Conservation (phyloP, 164 flowering plant genomes). For the Macadamia tetraphylla region DNA sequence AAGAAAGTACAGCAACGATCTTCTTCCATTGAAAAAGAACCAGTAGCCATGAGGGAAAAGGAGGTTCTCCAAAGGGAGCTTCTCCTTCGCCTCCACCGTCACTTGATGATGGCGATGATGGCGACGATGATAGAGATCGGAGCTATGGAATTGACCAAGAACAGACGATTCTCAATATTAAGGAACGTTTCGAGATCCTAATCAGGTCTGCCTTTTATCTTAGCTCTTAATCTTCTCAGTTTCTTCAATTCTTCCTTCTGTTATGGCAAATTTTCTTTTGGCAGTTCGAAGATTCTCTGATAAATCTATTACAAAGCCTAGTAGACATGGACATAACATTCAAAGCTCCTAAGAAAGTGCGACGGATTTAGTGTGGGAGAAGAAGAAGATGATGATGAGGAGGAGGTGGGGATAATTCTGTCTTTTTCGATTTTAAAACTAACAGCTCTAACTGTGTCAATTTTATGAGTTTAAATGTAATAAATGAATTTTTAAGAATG, state of each 20-base stretch:
- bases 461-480: too few species aligned
- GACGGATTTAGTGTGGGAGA: too few species aligned
- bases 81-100: constrained; percentile 37
- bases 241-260: too few species aligned
- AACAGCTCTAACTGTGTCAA: too few species aligned
- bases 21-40: neutral
- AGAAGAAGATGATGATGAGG: too few species aligned
- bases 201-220: constrained; percentile 45
- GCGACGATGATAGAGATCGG: constrained; percentile 18
- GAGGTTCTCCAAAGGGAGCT: neutral
- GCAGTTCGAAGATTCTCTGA: too few species aligned
- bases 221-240: neutral
- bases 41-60: neutral
- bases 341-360: constrained; percentile 52
- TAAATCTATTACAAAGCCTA: too few species aligned
- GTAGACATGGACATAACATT: constrained; percentile 54
- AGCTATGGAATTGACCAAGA: constrained; percentile 44
- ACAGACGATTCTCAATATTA: constrained; percentile 57
- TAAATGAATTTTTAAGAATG: too few species aligned
- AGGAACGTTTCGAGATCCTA: constrained; percentile 68
- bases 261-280: too few species aligned
- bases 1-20: too few species aligned
- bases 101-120: neutral
- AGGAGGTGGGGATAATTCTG: too few species aligned
- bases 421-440: too few species aligned